phyloP scores from a whole-genome alignment of 2,329 filamentous ascomycete species.

The Karstenula rhodostoma region DNA sequence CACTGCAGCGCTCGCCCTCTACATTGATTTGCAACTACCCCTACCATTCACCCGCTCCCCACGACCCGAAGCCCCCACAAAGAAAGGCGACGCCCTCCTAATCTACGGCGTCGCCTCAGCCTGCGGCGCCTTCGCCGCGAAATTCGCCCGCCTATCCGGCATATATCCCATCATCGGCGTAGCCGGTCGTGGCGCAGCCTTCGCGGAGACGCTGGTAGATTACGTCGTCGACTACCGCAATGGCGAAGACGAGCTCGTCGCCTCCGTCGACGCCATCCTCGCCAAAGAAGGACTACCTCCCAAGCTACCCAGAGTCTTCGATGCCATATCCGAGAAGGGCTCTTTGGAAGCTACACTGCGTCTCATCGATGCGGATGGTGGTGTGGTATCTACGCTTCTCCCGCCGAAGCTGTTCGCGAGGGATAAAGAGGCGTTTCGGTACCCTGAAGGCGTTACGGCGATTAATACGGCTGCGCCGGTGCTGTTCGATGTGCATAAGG shows the following conservation, averaged over 20 bases:
- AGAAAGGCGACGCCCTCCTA: slow-evolving; percentile 34
- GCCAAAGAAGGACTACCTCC: slow-evolving; percentile 52
- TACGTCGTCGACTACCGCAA: slow-evolving; percentile 62
- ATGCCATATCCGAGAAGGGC: slow-evolving; percentile 65
- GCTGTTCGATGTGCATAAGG: slow-evolving; percentile 30
- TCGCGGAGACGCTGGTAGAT: slow-evolving; percentile 51
- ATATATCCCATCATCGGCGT: slow-evolving; percentile 55
- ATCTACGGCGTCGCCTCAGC: slow-evolving; percentile 54
- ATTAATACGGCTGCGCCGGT: slow-evolving; percentile 29
- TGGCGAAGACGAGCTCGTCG: slow-evolving; percentile 62
- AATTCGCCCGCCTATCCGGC: slow-evolving; percentile 49
- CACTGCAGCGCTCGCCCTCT: slow-evolving; percentile 57
- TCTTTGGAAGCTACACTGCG: slow-evolving; percentile 16
- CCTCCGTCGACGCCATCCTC: slow-evolving; percentile 47
- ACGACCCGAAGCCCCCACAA: not conserved
- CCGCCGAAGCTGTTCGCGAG: slow-evolving; percentile 15
- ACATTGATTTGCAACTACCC: slow-evolving; percentile 52
- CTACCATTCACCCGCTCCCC: not conserved
- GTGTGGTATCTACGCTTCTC: slow-evolving; percentile 8
- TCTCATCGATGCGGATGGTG: slow-evolving; percentile 9
- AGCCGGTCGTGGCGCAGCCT: slow-evolving; percentile 49
- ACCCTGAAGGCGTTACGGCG: slow-evolving; percentile 10
- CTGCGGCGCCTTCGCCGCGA: slow-evolving; percentile 53
- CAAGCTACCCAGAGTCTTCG: slow-evolving; percentile 62
- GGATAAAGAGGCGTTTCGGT: slow-evolving; percentile 8